Evolutionary conservation across 78 protist species (phyloP).

Genomic region (Monocercomonoides exilis): DNA sequence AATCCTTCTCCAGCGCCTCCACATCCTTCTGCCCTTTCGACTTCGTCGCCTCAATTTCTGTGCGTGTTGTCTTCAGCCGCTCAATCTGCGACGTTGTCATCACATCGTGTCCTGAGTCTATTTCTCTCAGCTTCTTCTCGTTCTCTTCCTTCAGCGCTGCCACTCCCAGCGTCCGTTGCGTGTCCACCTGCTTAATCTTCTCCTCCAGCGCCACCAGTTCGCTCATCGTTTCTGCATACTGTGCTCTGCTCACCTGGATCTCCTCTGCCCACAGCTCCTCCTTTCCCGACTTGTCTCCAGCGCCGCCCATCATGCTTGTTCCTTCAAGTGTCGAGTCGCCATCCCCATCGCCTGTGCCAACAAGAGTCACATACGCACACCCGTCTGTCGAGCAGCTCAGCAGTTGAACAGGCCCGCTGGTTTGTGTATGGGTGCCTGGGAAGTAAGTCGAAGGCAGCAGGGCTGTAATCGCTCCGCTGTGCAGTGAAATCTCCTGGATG

Average conservation of each 20-base stretch:
- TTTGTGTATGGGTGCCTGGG: neutral
- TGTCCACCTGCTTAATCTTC: neutral
- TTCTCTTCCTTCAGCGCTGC: neutral
- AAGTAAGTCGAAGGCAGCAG: neutral
- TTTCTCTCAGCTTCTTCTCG: neutral
- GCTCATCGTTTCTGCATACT: neutral
- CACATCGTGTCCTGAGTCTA: neutral
- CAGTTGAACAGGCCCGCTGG: neutral
- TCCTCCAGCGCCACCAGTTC: neutral
- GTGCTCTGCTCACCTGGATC: neutral
- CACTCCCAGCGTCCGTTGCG: neutral
- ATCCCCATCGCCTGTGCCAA: no score
- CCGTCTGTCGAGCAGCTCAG: neutral
- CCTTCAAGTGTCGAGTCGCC: no score
- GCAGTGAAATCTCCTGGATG: neutral
- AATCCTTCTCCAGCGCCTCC: neutral
- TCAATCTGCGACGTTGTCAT: neutral
- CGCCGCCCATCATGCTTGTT: neutral
- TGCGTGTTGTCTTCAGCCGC: neutral
- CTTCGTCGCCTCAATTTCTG: neutral
- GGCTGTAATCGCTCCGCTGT: neutral
- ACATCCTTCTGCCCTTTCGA: neutral
- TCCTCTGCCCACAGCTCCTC: neutral
- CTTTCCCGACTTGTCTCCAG: neutral
- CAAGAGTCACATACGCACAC: no score